Conservation (phyloP, 345 rosid genomes). For the Aquilaria malaccensis region DNA sequence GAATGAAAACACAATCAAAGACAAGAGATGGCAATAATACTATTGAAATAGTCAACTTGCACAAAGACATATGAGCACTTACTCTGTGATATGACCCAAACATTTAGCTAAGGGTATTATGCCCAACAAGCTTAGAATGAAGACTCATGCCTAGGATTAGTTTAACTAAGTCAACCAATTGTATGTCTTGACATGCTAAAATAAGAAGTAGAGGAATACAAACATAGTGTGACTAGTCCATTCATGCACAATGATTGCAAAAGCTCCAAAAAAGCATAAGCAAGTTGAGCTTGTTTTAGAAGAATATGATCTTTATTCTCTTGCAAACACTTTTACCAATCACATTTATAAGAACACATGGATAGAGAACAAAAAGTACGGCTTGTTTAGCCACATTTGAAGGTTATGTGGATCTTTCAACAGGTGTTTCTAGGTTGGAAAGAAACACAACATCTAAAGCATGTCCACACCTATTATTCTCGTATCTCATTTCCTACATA, state of each 20-base stretch:
- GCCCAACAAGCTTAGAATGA: constrained; percentile 78
- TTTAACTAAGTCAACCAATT: constrained; percentile 11
- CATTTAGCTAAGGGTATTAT: constrained; percentile 92
- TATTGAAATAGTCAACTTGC: background rate
- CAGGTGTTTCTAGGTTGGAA: no score
- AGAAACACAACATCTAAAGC: no score
- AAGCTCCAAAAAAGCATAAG: constrained; percentile 86
- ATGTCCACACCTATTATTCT: no score
- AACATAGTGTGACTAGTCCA: constrained; percentile 53
- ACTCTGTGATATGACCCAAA: constrained; percentile 95
- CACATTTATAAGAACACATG: constrained; percentile 3
- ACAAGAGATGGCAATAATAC: background rate
- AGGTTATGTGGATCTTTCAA: no score
- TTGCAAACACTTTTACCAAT: constrained; percentile 22
- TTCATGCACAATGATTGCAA: constrained; percentile 63
- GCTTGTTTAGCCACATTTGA: no score
- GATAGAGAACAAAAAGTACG: no score
- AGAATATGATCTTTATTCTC: constrained; percentile 59
- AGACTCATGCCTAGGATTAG: constrained; percentile 67
- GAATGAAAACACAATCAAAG: constrained; percentile 13
- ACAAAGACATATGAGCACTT: constrained; percentile 20
- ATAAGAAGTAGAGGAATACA: no score
- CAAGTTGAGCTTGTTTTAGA: constrained; percentile 80
- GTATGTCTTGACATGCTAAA: background rate
- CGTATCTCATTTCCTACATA: no score